These are phyloP conservation scores for Apophysomyces variabilis DNA, from an alignment of 371 early-diverging fungal species.

Conservation along the genomic window DNA sequence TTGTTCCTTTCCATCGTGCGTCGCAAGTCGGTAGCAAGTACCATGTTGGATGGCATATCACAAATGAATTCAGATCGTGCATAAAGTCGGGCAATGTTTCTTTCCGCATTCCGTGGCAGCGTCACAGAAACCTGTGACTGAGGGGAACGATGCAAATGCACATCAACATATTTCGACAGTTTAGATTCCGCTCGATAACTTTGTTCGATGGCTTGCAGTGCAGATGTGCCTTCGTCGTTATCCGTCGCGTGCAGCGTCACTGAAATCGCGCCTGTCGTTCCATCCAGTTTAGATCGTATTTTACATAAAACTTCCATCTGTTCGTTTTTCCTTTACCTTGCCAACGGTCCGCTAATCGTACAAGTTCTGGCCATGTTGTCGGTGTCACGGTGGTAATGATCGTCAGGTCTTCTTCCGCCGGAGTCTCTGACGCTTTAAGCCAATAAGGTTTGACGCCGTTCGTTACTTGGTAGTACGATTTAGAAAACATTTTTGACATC, in stretches of 20 bases:
- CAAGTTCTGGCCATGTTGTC: slow-evolving; percentile 43
- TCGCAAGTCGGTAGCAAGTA: slow-evolving; percentile 46
- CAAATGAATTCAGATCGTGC: slow-evolving; percentile 43
- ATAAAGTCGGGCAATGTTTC: slow-evolving; percentile 53
- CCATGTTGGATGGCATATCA: slow-evolving; percentile 41
- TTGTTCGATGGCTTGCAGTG: slow-evolving; percentile 23
- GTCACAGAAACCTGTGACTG: slow-evolving; percentile 30
- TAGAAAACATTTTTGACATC: slow-evolving; percentile 52
- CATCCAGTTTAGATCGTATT: neutral
- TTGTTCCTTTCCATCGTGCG: slow-evolving; percentile 43
- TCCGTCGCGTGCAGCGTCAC: slow-evolving; percentile 40
- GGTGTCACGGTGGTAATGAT: slow-evolving; percentile 44
- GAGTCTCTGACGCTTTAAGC: slow-evolving; percentile 32
- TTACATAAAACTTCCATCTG: neutral
- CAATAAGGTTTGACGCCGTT: slow-evolving; percentile 45
- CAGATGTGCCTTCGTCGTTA: slow-evolving; percentile 21
- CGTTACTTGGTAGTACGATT: slow-evolving; percentile 42
- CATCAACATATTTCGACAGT: slow-evolving; percentile 35
- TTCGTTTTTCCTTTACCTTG: slow-evolving; percentile 30
- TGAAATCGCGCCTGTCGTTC: slow-evolving; percentile 44
- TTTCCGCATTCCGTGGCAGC: slow-evolving; percentile 50
- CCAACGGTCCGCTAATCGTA: slow-evolving; percentile 44
- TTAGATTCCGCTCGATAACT: slow-evolving; percentile 29
- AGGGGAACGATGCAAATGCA: slow-evolving; percentile 38
- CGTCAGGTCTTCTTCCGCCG: slow-evolving; percentile 36